Evolutionary conservation across 345 rosid genomes (phyloP), one percentile per base, ranked within the genome.

Genomic region (Erysimum cheiranthoides): DNA sequence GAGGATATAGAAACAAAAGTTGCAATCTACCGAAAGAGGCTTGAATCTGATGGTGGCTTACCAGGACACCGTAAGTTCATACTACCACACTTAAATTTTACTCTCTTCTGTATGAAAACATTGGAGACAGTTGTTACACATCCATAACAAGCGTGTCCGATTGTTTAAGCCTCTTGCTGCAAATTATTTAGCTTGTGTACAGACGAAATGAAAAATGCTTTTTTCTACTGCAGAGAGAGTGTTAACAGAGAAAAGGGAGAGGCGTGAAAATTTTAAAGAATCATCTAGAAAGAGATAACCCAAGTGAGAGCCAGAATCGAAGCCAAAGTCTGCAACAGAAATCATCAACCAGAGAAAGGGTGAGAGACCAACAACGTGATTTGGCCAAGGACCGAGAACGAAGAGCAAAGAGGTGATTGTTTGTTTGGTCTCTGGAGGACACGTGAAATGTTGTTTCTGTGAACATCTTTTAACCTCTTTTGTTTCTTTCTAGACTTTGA

Each of bases 1-100:
- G 97, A 86, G 68, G 97, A 93, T 82, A 88, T 88, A 4, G 97
- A 93, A 82, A 89, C 81, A 73, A 89, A 83, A 84, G 92, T 93
- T 43, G 81, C 87, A 58, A 47, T 74, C 49, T 86, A 86, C 46
- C 85, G 95, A 66, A 90, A 86, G 77, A 80, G 87, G 78, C 90
- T 90, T 32, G 85, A 88, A 74, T 79, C 84, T 66, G 95, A 89
- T 74, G 93, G 92, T 74, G 93, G 92, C 47, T 79, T 86, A 70
- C 82, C 82, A 50, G 77, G 71, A 65, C 84, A 78, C 73, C 84
- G 90, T 91, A 85, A 86, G 92, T 85, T 74, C 54, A 43, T 32
- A 65, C 68, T 71, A 46, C 46, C 32, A n/a, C 68, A 30, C 53
- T 56, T 61, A 52, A 52, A 49, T 1, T 12, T 9, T 49, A 8